A percentile compares a stretch with the other conserved stretches of the same genome.
phyloP scores from a whole-genome alignment of 768 basidiomycete species.

The Hortiboletus flavorubellus region DNA sequence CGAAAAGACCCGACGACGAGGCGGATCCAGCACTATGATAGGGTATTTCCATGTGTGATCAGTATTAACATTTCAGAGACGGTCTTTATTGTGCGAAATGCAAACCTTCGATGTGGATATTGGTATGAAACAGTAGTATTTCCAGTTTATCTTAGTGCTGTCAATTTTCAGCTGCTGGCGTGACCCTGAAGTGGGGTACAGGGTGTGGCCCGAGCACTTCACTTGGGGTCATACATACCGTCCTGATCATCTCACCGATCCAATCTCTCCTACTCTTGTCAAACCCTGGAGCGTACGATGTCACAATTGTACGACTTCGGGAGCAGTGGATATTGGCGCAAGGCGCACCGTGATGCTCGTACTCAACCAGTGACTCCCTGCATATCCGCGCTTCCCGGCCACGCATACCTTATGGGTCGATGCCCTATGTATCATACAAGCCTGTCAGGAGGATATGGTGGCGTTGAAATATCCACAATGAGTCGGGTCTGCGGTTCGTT shows the following conservation, averaged over 20 bases:
- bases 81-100: no score
- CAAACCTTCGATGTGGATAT: no score
- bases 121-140: no score
- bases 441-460: conserved; percentile 16
- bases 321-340: background rate
- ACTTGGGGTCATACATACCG: no score
- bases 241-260: no score
- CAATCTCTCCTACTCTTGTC: no score
- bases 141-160: no score
- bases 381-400: conserved; percentile 11
- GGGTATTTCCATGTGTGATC: conserved; percentile 1
- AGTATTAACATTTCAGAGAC: background rate
- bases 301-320: conserved; percentile 6
- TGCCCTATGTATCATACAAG: conserved; percentile 24
- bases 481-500: conserved; percentile 20
- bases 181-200: no score
- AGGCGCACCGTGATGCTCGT: background rate
- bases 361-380: background rate
- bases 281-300: background rate
- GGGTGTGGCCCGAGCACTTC: no score
- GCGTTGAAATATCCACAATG: conserved; percentile 17
- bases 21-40: background rate
- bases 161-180: no score
- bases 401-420: conserved; percentile 20
- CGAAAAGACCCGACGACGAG: background rate